These are phyloP conservation scores for Akanthomyces dipterigenus DNA, from an alignment of 2,329 filamentous ascomycete species.

Conservation along the genomic window DNA sequence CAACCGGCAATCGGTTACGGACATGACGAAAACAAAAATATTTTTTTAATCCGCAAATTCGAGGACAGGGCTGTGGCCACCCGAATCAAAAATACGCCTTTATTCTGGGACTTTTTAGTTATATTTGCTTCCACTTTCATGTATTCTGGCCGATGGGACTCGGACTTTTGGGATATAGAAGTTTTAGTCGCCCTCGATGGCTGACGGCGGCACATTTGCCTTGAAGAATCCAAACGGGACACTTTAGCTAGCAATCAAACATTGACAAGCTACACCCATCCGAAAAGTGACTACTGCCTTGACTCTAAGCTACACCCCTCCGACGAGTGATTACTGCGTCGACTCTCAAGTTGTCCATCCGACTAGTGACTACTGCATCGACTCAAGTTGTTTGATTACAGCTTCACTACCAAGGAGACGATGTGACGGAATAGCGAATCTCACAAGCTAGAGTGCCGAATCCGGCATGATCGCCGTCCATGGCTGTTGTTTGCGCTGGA, in stretches of 20 bases:
- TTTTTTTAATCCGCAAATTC: slow-evolving; percentile 7
- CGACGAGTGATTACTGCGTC: no score
- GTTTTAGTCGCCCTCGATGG: neutral
- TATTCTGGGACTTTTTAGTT: neutral
- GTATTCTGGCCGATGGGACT: slow-evolving; percentile 6
- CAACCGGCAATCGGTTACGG: neutral
- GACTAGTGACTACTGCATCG: no score
- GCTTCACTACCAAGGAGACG: no score
- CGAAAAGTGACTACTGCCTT: neutral
- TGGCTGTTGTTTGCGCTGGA: slow-evolving; percentile 8
- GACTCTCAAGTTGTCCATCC: no score
- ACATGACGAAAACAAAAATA: slow-evolving; percentile 5
- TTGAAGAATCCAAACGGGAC: neutral
- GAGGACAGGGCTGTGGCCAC: no score
- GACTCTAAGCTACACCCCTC: no score
- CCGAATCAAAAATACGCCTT: slow-evolving; percentile 1
- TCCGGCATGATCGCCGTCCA: slow-evolving; percentile 1
- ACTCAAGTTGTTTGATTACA: no score
- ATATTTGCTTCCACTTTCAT: neutral
- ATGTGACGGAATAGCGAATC: neutral
- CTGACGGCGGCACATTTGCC: neutral
- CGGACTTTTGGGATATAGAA: slow-evolving; percentile 8
- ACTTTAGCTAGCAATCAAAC: slow-evolving; percentile 12
- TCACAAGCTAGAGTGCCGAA: neutral
- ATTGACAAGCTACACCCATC: neutral